Evolutionary conservation across 1,139 yeast genomes (phyloP), one percentile per base, ranked within the genome.

Genomic region (Kazachstania sp.): DNA sequence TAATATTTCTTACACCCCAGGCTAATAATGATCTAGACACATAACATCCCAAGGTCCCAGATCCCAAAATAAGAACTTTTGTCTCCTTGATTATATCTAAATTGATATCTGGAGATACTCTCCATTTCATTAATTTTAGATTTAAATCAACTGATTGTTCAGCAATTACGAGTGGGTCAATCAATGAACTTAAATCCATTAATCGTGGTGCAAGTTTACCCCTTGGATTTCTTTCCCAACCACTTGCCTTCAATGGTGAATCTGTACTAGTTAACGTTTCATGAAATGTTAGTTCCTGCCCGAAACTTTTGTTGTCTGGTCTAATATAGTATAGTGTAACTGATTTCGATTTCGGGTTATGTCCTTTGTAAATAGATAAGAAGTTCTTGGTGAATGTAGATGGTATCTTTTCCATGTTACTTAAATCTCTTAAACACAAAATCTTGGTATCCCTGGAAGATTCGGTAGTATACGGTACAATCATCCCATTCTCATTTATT

Each of bases 1-100:
- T 84, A 29, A 92, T 82, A 36, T 78, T 72, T 35, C 85, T 70
- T 0, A 88, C 90, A 2, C 98, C 98, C 98, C 98, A 92, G 0
- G 95, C 97, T 64, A 92, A 65, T 37, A 92, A 68, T 0, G 86
- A 83, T 49, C 99, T 71, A 0, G 95, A 78, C 9, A 92, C 94
- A 61, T 90, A 88, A 52, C 95, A 84, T 0, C 98, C 99, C 13
- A 94, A 72, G 2, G 99, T 94, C 4, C 99, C 99, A 0, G 98
- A 86, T 0, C 99, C 99, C n/a, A 92, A 72, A 16, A 92, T 69
- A 40, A 92, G 67, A 35, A 90, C 84, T 53, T 74, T 81, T 26
- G 83, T 77, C 13, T 67, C 51, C 52, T 78, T 77, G 26, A 92
- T 71, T 1, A 69, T 61, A 7, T 85, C 88, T 45, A 92, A 71